Conservation (phyloP, 164 flowering plant genomes). For the Piper betle region DNA sequence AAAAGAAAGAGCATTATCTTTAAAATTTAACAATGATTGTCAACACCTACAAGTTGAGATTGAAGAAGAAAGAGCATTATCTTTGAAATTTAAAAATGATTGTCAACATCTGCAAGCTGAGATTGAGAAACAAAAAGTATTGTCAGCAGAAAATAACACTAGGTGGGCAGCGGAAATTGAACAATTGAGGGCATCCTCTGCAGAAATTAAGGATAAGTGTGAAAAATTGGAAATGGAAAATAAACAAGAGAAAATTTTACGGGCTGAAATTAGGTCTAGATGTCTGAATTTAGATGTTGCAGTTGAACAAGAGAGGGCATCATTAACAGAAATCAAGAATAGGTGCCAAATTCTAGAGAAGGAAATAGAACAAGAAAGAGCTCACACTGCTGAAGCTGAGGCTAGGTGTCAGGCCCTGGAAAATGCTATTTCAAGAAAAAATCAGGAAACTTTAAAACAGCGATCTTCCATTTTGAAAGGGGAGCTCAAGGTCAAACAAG, state of each 20-base stretch:
- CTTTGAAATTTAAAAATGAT: too few species aligned
- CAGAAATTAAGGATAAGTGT: conserved; percentile 28
- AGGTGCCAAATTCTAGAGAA: conserved; percentile 42
- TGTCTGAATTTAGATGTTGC: conserved; percentile 47
- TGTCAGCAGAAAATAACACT: too few species aligned
- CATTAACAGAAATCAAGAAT: conserved; percentile 20
- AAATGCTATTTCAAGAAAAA: conserved; percentile 34
- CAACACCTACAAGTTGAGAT: too few species aligned
- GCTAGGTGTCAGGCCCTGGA: conserved; percentile 39
- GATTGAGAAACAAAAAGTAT: too few species aligned
- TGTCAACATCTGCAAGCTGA: too few species aligned
- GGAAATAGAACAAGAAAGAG: conserved; percentile 36
- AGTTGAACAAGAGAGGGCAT: conserved; percentile 36
- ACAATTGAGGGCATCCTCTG: conserved; percentile 33
- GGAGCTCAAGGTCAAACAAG: conserved; percentile 60
- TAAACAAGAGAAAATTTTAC: conserved; percentile 33
- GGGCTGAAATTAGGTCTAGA: conserved; percentile 25
- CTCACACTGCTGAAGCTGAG: conserved; percentile 26
- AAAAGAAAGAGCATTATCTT: too few species aligned
- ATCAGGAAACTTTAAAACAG: conserved; percentile 26
- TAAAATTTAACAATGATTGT: too few species aligned
- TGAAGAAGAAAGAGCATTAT: too few species aligned
- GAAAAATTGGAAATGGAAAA: conserved; percentile 35
- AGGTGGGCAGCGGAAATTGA: conserved; percentile 35
- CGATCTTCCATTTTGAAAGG: conserved; percentile 18